Evolutionary conservation across 192 early-diverging fungal species (phyloP).

Genomic region (Backusella mclennaniae): DNA sequence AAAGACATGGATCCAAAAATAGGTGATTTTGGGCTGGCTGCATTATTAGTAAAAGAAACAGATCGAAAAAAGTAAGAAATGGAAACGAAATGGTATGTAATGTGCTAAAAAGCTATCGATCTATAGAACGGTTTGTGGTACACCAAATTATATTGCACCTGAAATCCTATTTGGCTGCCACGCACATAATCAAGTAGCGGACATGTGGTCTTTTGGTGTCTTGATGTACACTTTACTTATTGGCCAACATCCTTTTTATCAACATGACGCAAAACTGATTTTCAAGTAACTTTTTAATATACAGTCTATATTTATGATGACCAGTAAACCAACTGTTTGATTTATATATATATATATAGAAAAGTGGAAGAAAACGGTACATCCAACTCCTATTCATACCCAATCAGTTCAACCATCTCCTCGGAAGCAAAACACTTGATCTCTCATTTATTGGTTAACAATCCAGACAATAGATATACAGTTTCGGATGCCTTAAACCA

Average conservation of each 20-base stretch:
- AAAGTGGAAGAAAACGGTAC: conserved; percentile 61
- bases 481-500: neutral
- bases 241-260: conserved; percentile 90
- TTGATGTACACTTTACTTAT: conserved; percentile 90
- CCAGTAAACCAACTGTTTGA: no score
- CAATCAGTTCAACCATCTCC: conserved; percentile 38
- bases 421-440: conserved; percentile 68
- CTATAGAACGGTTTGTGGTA: conserved; percentile 88
- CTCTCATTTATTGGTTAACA: conserved; percentile 58
- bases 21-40: conserved; percentile 95
- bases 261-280: conserved; percentile 68
- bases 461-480: conserved; percentile 47
- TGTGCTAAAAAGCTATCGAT: no score
- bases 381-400: conserved; percentile 69
- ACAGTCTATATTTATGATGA: no score
- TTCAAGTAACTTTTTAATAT: conserved; percentile 57
- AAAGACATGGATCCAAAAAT: conserved; percentile 84
- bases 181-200: conserved; percentile 92
- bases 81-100: no score
- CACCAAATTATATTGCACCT: conserved; percentile 97
- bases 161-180: conserved; percentile 82
- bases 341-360: conserved; percentile 30
- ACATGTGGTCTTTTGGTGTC: conserved; percentile 93
- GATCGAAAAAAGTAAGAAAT: conserved; percentile 81
- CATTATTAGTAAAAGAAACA: conserved; percentile 67